Base-by-base conservation (phyloP, 495 filamentous ascomycete genomes). In the Aspergillus haitiensis region DNA sequence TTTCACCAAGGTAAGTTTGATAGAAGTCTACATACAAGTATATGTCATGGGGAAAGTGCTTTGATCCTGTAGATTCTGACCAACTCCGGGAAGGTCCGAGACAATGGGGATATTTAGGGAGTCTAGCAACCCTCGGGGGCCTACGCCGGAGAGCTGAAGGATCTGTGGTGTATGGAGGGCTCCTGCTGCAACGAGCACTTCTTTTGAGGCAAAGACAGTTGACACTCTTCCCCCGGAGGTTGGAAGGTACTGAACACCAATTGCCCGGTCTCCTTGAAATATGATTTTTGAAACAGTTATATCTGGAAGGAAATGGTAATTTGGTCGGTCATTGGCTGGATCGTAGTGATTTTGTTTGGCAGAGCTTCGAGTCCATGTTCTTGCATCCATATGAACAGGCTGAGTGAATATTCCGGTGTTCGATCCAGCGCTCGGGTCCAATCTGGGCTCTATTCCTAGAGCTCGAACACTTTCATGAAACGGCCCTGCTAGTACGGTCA, bases 231-330 rank as follows among this genome's bases (percentile, higher is more conserved):
- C 37, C 11, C 47, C 47, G 27, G 16, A 4, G n/a, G 18, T 52
- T 12, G 49, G 49, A n/a, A 52, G 49, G 32, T 52, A 52, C 31
- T 52, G 31, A n/a, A 52, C 49, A 34, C 49, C 49, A 52, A 35
- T 35, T n/a, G 49, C 49, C 15, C n/a, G 49, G 10, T 8, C 36
- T 32, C 49, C 49, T 9, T 52, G 18, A 33, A 52, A 52, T 7
- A 50, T 50, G 13, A 50, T 18, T 31, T 31, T 15, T 27, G 47
- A 6, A 11, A 50, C 47, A 27, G 47, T 50, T 1, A 18, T 50
- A 13, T 50, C n/a, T 21, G 47, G 2, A 8, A 50, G 47, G 16
- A 50, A 50, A 31, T 50, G 47, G 21, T 50, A 50, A 31, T 50
- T 50, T 16, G 47, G 16, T 12, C 47, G 47, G 7, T 31, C 21